Evolutionary conservation across 345 rosid genomes (phyloP).

Genomic region (Cardiospermum halicacabum): DNA sequence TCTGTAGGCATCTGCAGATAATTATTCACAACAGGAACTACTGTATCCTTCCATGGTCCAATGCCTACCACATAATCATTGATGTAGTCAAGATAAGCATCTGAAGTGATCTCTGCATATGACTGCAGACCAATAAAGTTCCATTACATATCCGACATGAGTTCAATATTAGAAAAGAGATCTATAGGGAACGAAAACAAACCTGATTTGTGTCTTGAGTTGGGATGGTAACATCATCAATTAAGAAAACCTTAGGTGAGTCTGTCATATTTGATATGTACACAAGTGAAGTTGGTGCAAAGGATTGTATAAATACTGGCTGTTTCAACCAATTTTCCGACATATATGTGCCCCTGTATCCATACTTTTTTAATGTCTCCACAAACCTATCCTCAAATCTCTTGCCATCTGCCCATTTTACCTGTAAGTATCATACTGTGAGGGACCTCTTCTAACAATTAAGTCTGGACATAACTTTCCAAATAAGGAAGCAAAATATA

Average conservation of each 20-base stretch:
- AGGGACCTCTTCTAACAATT: neutral
- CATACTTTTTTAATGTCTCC: conserved; percentile 67
- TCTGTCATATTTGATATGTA: conserved; percentile 57
- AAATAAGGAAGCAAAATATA: neutral
- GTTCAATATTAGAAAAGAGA: neutral
- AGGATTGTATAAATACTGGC: conserved; percentile 88
- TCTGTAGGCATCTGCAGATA: conserved; percentile 67
- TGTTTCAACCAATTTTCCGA: conserved; percentile 78
- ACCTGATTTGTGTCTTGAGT: conserved; percentile 97
- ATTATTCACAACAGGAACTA: conserved; percentile 62
- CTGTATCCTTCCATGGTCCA: conserved; percentile 97
- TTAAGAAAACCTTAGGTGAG: conserved; percentile 78
- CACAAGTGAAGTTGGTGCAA: conserved; percentile 85
- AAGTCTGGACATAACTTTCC: neutral
- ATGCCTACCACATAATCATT: conserved; percentile 84
- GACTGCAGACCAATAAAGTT: conserved; percentile 47
- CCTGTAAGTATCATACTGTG: conserved; percentile 34
- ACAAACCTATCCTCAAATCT: conserved; percentile 74
- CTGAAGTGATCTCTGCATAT: conserved; percentile 81
- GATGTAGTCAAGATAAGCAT: conserved; percentile 63
- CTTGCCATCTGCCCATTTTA: conserved; percentile 75
- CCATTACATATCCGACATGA: conserved; percentile 3
- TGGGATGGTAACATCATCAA: conserved; percentile 54
- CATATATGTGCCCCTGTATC: conserved; percentile 76
- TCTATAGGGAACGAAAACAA: conserved; percentile 4